Percentiles rank a stretch among this genome's conserved stretches.
Conservation (phyloP, 2,329 filamentous ascomycete species). For the Calonectria henricotiae region DNA sequence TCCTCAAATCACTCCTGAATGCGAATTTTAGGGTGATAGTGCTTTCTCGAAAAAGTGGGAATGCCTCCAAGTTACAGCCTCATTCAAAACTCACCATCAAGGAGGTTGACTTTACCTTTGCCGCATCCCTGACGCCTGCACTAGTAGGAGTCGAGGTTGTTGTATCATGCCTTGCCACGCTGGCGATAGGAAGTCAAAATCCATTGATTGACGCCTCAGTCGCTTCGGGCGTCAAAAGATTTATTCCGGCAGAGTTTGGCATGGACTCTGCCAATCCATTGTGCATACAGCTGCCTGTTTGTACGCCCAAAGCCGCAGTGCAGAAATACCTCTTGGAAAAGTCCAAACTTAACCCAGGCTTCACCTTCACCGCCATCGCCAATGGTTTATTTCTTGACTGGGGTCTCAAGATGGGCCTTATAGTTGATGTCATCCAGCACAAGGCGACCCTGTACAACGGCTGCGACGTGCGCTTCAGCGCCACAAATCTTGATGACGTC, state of each 20-base stretch:
- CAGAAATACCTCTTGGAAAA: background rate
- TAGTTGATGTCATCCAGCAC: background rate
- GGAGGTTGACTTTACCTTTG: background rate
- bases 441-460: background rate
- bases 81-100: background rate
- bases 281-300: background rate
- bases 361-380: background rate
- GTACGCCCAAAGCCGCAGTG: background rate
- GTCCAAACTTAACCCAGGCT: background rate
- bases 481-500: background rate
- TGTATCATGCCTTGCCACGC: background rate
- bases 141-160: background rate
- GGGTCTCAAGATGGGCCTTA: background rate
- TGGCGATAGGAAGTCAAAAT: background rate
- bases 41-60: background rate
- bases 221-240: background rate
- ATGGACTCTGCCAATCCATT: constrained; percentile 4
- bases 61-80: background rate
- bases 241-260: constrained; percentile 4
- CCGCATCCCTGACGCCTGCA: background rate
- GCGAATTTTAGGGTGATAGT: background rate
- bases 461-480: background rate
- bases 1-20: background rate
- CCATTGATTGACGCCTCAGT: background rate
- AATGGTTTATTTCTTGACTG: constrained; percentile 10